These are phyloP conservation scores for Juncus inflexus DNA, from an alignment of 176 grass and related monocot species.

Conservation along the genomic window DNA sequence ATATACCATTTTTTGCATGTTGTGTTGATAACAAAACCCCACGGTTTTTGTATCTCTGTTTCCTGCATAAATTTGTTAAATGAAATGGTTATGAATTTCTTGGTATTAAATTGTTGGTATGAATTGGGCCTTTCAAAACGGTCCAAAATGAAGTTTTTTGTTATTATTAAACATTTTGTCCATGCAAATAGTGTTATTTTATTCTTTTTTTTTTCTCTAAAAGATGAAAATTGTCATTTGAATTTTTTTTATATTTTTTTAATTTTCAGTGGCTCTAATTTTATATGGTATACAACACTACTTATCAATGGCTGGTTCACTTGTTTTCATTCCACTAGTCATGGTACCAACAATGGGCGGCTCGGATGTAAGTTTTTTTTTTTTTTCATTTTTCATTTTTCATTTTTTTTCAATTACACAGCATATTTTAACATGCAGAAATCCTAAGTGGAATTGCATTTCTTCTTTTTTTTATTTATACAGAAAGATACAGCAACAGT, in stretches of 20 bases:
- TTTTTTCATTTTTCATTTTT: constrained; percentile 12
- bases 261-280: constrained; percentile 56
- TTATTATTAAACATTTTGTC: too few relatives aligned
- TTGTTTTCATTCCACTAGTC: constrained; percentile 97
- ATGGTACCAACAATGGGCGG: constrained; percentile 93
- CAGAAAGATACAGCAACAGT: constrained; percentile 95
- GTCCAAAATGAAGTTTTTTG: neutral
- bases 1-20: constrained; percentile 6
- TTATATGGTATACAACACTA: constrained; percentile 97
- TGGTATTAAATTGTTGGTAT: neutral
- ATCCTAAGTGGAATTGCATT: neutral
- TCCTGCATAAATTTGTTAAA: neutral
- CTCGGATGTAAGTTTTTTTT: constrained; percentile 64
- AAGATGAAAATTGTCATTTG: too few relatives aligned
- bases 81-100: constrained; percentile 1
- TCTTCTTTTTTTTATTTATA: constrained; percentile 31
- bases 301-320: constrained; percentile 91
- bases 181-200: neutral
- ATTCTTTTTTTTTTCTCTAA: neutral
- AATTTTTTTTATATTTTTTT: too few relatives aligned
- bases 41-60: neutral
- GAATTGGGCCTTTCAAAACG: constrained; percentile 1
- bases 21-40: constrained; percentile 7
- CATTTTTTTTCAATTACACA: neutral
- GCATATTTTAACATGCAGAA: constrained; percentile 7